Evolutionary conservation across 192 early-diverging fungal species (phyloP), one percentile per base, ranked within the genome.

Genomic region (Phlyctochytrium arcticum): DNA sequence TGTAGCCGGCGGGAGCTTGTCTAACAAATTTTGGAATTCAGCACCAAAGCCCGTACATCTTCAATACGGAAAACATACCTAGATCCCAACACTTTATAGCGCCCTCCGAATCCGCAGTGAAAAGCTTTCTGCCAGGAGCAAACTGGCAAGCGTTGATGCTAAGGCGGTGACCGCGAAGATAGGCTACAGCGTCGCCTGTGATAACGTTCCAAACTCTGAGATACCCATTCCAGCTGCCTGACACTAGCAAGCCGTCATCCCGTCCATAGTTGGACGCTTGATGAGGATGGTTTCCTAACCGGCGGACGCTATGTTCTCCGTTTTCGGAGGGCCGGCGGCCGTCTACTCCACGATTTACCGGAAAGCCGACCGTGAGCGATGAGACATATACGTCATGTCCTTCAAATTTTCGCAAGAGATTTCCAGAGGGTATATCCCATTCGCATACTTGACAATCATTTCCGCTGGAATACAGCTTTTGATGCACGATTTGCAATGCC

Each of bases 171-270:
- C 21, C 62, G 12, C 34, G 17, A 15, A 64, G 12, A 4, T 36
- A 19, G n/a, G 21, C 48, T 27, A 9, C 49, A 6, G 33, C 23
- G 33, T 24, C 15, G 3, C 62, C 62, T 12, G 48, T 55, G 49
- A 34, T 21, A 15, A 69, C 15, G 36, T 69, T 60, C 67, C 67
- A 69, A 17, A 64, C 23, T 19, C 67, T 33, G 3, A 69, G n/a
- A 30, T 30, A 21, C n/a, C 36, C 56, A 32, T 69, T 47, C 67
- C 67, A 60, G 8, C 21, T 42, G 8, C 19, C 67, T n/a, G 29
- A 34, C 29, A 63, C 19, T 5, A 69, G 51, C n/a, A 21, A 24
- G 31, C 60, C 60, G 23, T 62, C 57, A 15, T 35, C n/a, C 57
- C 12, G 12, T 21, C n/a, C n/a, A n/a, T n/a, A n/a, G n/a, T n/a